phyloP scores from a whole-genome alignment of 345 rosid genomes.

The Aegle marmelos region DNA sequence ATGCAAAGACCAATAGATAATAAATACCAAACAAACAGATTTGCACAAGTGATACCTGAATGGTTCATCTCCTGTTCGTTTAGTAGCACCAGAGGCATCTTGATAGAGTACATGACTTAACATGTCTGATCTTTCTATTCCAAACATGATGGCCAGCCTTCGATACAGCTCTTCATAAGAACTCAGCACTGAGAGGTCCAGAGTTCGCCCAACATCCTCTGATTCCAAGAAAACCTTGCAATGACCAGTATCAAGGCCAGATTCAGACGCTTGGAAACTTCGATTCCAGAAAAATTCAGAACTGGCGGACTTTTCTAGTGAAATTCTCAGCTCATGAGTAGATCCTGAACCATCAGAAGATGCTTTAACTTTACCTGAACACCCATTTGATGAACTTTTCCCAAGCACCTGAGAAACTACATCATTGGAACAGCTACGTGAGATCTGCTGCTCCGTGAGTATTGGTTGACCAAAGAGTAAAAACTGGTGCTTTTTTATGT shows the following conservation, averaged over 20 bases:
- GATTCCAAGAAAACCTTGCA: conserved; percentile 95
- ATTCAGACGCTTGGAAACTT: conserved; percentile 29
- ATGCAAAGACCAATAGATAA: not conserved
- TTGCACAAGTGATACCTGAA: conserved; percentile 54
- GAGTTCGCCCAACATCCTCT: conserved; percentile 82
- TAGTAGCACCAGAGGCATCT: conserved; percentile 58
- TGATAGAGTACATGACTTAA: conserved; percentile 61
- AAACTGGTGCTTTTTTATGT: conserved; percentile 63
- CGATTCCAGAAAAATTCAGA: conserved; percentile 49
- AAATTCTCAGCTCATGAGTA: conserved; percentile 23
- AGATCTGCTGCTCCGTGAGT: conserved; percentile 63
- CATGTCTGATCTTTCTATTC: conserved; percentile 60
- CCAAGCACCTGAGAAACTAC: conserved; percentile 32
- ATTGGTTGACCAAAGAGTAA: conserved; percentile 88
- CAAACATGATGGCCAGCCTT: conserved; percentile 73
- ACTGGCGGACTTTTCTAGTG: conserved; percentile 32
- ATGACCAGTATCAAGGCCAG: conserved; percentile 56
- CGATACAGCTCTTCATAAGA: conserved; percentile 75
- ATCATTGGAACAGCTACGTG: conserved; percentile 38
- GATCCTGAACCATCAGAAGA: conserved; percentile 30
- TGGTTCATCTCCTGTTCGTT: conserved; percentile 71
- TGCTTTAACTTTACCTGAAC: conserved; percentile 23
- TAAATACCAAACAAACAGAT: not conserved
- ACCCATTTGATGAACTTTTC: conserved; percentile 27
- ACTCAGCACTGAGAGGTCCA: conserved; percentile 67